Percentiles rank a stretch among this genome's conserved stretches.
phyloP scores from a whole-genome alignment of 2,329 filamentous ascomycete species.

The Alternaria novae-zelandiae region DNA sequence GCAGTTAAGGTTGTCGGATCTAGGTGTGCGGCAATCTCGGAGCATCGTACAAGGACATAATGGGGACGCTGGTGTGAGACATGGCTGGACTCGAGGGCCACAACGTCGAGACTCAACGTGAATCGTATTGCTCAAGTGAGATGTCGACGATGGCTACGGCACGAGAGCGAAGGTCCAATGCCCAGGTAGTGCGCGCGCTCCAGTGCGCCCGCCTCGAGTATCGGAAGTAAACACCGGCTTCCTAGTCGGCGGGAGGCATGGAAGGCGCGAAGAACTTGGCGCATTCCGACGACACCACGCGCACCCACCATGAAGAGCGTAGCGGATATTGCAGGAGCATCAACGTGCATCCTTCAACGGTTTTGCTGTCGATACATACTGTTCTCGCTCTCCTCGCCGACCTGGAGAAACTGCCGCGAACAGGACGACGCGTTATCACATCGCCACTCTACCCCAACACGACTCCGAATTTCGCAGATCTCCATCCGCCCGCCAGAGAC shows the following conservation, averaged over 20 bases:
- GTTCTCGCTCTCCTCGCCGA: constrained; percentile 6
- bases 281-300: not conserved
- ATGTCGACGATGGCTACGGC: not conserved
- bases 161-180: not conserved
- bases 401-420: constrained; percentile 1
- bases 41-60: constrained; percentile 8
- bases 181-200: not conserved
- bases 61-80: constrained; percentile 11
- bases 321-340: constrained; percentile 10
- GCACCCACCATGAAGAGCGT: not conserved
- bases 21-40: constrained; percentile 14
- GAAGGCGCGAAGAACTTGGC: not conserved
- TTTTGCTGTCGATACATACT: constrained; percentile 1
- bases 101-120: not conserved
- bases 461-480: constrained; percentile 1
- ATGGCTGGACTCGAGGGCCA: constrained; percentile 9
- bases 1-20: constrained; percentile 28
- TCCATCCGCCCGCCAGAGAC: constrained; percentile 4
- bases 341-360: constrained; percentile 1
- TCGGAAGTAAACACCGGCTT: not conserved
- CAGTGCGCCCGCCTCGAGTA: not conserved
- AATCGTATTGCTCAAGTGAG: not conserved
- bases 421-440: constrained; percentile 7
- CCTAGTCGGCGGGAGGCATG: not conserved
- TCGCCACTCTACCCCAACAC: constrained; percentile 5